Evolutionary conservation across 441 rosid species (phyloP), one percentile per base, ranked within the genome.

Genomic region (Cnidoscolus chayamansa): DNA sequence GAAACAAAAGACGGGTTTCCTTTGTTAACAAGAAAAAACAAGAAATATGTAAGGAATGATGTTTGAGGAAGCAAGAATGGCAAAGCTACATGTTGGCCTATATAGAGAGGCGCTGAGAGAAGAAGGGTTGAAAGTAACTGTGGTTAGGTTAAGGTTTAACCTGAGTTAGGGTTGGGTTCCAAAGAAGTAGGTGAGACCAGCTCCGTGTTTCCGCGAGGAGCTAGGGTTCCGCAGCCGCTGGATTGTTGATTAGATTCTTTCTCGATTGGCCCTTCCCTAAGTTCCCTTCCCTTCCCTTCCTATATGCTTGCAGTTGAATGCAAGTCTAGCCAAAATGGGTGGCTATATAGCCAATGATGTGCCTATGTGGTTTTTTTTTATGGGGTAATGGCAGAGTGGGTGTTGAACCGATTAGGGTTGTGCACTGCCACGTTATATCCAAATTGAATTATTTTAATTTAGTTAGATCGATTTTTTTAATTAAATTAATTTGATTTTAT

Each of bases 191-290:
- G 88, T 48, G 72, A 72, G 63, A 70, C 75, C 91, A 89, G 88
- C 87, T 79, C 83, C 90, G 85, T 75, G 87, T 86, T 82, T 84
- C 85, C 90, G 90, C 91, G 84, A 80, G 75, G 63, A 63, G 75
- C 54, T 77, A 70, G 67, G 62, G 53, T 12, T 50, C 55, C 82
- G 75, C 72, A 45, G 74, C 85, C 87, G 82, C 84, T 84, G 82
- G 84, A 75, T 80, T 74, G 12, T 55, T 68, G 45, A 40, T 5
- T 40, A 6, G 45, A 40, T 40, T 40, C 7, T 40, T 40, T 40
- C 0, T 3, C 7, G 6, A 7, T 4, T 40, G 45, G 45, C 45
- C 45, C 13, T 45, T 63, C 11, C 7, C 48, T 30, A 25, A 25
- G 25, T 25, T 25, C 25, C 25, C 25, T 25, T 25, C 25, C 25